Evolutionary conservation across 2,329 filamentous ascomycete species (phyloP), one percentile per base, ranked within the genome.

Genomic region (Penicillium vulpinum): DNA sequence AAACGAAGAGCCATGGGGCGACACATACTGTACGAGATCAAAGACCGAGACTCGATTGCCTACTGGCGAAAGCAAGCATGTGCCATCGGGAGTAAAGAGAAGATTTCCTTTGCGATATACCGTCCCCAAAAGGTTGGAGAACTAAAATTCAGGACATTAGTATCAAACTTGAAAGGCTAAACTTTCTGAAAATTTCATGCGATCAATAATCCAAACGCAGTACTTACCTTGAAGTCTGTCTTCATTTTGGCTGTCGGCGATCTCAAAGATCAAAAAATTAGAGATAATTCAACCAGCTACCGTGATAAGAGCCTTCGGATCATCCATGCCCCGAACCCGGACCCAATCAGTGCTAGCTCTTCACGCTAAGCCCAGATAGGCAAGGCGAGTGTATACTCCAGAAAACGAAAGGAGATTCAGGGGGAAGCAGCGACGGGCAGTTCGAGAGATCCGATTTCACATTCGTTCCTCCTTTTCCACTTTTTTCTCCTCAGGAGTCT

Each of bases 71-170:
- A 95, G 90, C 64, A 99, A 84, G 78, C 91, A 93, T 69, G 91
- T 94, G 73, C 95, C 95, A 84, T 99, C 93, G 60, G 92, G 91
- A 69, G 91, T 95, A 81, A 95, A 99, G 73, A 97, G 84, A 70
- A 99, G 85, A 75, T 97, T 99, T 78, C 95, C 94, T 85, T 92
- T 91, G 80, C 92, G 91, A 82, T 97, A 99, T 73, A 99, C 94
- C 67, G 94, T 99, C 73, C 94, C 95, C 71, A 99, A 85, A 74
- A 99, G 85, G 78, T 97, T 99, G 75, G 93, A 96, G 80, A 99
- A 99, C 92, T 97, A 70, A 2, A 45, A n/a, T 48, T 54, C n/a
- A 38, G 4, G 15, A 15, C 31, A 36, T 62, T 24, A 60, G 48
- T 28, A 13, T 4, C 0, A 6, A 16, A 8, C 7, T 24, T 16